Conservation (phyloP, 2,329 filamentous ascomycete genomes). For the Elsinoe fawcettii region DNA sequence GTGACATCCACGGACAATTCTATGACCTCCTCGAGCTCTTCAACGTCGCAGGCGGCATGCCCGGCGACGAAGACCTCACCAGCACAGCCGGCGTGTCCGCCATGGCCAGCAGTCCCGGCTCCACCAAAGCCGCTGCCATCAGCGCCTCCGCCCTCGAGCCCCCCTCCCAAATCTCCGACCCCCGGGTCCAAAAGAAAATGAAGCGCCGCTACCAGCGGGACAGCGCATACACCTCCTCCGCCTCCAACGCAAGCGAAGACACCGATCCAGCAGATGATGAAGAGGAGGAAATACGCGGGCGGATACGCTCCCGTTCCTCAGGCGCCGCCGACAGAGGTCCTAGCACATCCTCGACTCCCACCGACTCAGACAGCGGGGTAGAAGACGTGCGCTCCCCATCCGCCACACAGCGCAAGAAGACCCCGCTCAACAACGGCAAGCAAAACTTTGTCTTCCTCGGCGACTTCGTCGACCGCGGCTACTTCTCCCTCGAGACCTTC, state of each 20-base stretch:
- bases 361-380: slow-evolving; percentile 37
- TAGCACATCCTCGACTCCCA: slow-evolving; percentile 33
- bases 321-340: slow-evolving; percentile 25
- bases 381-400: slow-evolving; percentile 30
- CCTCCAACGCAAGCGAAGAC: slow-evolving; percentile 35
- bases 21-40: slow-evolving; percentile 97
- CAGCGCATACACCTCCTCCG: slow-evolving; percentile 46
- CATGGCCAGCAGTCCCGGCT: slow-evolving; percentile 12
- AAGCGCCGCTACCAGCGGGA: slow-evolving; percentile 48
- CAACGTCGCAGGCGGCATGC: slow-evolving; percentile 93
- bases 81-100: slow-evolving; percentile 14
- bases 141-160: slow-evolving; percentile 89
- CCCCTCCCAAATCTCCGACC: slow-evolving; percentile 78
- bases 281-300: slow-evolving; percentile 37
- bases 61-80: slow-evolving; percentile 51
- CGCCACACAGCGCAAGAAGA: slow-evolving; percentile 31
- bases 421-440: slow-evolving; percentile 45
- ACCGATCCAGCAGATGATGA: slow-evolving; percentile 36
- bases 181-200: slow-evolving; percentile 79
- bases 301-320: slow-evolving; percentile 30
- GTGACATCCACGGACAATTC: slow-evolving; percentile 97
- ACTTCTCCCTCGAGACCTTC: slow-evolving; percentile 66
- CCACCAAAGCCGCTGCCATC: slow-evolving; percentile 54
- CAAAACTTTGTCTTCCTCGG: slow-evolving; percentile 67
- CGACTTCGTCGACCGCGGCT: slow-evolving; percentile 67